These are phyloP conservation scores for Paraglomus brasilianum DNA, from an alignment of 192 early-diverging fungal genomes.

Conservation along the genomic window DNA sequence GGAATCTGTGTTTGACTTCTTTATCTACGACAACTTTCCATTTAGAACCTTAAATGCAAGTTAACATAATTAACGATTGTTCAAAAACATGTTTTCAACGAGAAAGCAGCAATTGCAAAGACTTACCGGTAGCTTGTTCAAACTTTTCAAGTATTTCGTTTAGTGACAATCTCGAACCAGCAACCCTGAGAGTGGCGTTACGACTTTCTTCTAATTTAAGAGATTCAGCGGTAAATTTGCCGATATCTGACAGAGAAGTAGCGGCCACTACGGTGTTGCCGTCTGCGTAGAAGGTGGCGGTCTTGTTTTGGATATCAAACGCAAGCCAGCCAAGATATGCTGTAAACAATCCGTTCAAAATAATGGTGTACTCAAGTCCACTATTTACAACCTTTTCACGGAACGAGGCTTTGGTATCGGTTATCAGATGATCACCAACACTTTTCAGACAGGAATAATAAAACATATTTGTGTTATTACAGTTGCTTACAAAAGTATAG, in stretches of 20 bases:
- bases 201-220: slow-evolving; percentile 3
- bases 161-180: not conserved
- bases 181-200: not conserved
- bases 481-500: too few species aligned
- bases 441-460: not conserved
- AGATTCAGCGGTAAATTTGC: slow-evolving; percentile 2
- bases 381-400: not conserved
- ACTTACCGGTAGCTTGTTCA: not conserved
- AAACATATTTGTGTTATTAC: too few species aligned
- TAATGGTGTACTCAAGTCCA: slow-evolving; percentile 14
- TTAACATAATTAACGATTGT: not conserved
- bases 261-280: not conserved
- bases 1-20: slow-evolving; percentile 1
- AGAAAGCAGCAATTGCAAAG: not conserved
- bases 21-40: slow-evolving; percentile 8
- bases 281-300: not conserved
- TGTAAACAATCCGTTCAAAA: not conserved
- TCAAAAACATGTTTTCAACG: not conserved
- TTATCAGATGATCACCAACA: not conserved
- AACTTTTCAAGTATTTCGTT: slow-evolving; percentile 9
- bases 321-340: not conserved
- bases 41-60: not conserved
- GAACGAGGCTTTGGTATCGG: not conserved
- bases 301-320: slow-evolving; percentile 15
- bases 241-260: not conserved